These are phyloP conservation scores for Nannizziopsis arthrosporioides DNA, from an alignment of 2,329 filamentous ascomycete species.

Conservation along the genomic window DNA sequence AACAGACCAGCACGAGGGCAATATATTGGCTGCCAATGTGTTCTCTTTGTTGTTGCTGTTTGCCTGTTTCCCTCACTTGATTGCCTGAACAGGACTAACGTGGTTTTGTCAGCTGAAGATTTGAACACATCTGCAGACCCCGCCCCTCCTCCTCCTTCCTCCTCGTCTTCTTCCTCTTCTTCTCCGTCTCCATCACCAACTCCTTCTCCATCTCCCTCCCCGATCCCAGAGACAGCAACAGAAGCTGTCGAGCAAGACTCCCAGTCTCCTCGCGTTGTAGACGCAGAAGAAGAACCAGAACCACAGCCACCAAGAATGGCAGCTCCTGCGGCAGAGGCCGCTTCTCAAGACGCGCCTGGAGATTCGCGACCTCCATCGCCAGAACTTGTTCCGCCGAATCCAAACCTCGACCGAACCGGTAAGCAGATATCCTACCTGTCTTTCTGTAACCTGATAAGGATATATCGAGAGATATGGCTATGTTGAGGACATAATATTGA, in stretches of 20 bases:
- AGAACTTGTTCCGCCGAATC: not conserved
- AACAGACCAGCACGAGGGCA: no score
- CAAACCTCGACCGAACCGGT: slow-evolving; percentile 6
- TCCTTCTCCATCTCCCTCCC: not conserved
- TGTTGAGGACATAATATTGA: slow-evolving; percentile 1
- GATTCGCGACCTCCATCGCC: slow-evolving; percentile 4
- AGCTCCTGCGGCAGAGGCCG: slow-evolving; percentile 7
- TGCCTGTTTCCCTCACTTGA: not conserved
- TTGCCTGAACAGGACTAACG: slow-evolving; percentile 5
- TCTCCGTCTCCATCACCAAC: not conserved
- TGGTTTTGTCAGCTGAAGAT: slow-evolving; percentile 4
- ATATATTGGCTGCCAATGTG: not conserved
- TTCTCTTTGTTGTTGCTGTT: slow-evolving; percentile 1
- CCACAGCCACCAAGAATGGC: not conserved
- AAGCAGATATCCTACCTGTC: not conserved
- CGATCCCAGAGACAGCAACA: not conserved
- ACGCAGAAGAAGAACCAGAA: slow-evolving; percentile 18
- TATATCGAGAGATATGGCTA: no score
- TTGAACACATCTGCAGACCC: not conserved
- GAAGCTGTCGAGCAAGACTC: slow-evolving; percentile 22
- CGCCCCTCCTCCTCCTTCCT: not conserved
- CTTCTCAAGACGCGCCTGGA: slow-evolving; percentile 5
- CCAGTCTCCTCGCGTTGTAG: slow-evolving; percentile 31
- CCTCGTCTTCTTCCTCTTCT: not conserved
- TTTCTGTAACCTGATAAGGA: not conserved